phyloP scores from a whole-genome alignment of 176 grass and related monocot genomes.

The Neostapfia colusana region DNA sequence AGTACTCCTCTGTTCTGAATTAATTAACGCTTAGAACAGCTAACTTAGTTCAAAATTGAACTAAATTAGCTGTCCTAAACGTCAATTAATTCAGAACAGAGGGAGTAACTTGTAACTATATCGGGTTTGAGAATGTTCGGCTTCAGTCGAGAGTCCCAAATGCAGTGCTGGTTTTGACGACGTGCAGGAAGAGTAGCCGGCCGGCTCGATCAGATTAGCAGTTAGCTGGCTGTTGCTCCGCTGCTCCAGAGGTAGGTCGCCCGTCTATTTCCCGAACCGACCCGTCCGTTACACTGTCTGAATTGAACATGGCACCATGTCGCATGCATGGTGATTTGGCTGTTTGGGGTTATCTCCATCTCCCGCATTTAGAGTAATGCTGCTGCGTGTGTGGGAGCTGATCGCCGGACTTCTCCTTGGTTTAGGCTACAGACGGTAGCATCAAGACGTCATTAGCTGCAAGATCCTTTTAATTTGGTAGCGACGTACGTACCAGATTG shows the following conservation, averaged over 20 bases:
- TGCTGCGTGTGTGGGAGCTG: not conserved
- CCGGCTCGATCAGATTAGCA: slow-evolving; percentile 33
- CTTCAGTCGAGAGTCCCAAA: not conserved
- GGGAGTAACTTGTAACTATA: no score
- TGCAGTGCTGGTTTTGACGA: slow-evolving; percentile 23
- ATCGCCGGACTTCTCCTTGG: not conserved
- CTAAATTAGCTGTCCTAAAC: no score
- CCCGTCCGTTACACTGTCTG: slow-evolving; percentile 33
- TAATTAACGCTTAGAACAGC: no score
- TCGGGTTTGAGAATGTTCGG: slow-evolving; percentile 32
- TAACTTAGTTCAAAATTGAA: no score
- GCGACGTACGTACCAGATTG: not conserved
- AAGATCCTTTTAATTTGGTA: not conserved
- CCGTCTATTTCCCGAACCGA: slow-evolving; percentile 36
- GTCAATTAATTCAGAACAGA: no score
- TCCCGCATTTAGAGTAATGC: not conserved
- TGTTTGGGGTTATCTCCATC: not conserved
- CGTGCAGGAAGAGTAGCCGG: not conserved
- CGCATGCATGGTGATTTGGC: not conserved
- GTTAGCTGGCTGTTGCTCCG: slow-evolving; percentile 28
- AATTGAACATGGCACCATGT: not conserved
- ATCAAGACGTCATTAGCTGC: not conserved
- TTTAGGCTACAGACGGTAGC: not conserved
- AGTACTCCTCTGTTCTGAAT: no score
- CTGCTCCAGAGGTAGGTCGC: slow-evolving; percentile 24